Evolutionary conservation across 2,329 filamentous ascomycete species (phyloP), one percentile per base, ranked within the genome.

Genomic region (Ophiostoma perfectum): DNA sequence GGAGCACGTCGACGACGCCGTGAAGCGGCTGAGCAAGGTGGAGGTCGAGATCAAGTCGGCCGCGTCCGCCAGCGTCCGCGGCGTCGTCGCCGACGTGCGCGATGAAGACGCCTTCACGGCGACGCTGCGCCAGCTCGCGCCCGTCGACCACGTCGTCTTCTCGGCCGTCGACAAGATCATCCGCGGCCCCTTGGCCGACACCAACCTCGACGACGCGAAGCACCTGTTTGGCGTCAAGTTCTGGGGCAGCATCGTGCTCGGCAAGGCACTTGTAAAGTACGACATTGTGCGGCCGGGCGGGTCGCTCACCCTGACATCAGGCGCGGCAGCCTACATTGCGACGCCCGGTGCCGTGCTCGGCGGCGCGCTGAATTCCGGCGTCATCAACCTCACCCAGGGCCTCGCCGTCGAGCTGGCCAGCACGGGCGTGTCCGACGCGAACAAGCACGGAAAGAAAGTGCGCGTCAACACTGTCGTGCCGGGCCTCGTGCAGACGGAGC

Each of bases 101-200:
- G 74, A 79, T 66, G 78, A 79, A 70, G 72, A 70, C 5, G 70
- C 71, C 11, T 78, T 78, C 68, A 76, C 76, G 0, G 62, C 74
- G 52, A 70, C 76, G 2, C 73, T 80, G 11, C 67, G 72, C 16
- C 67, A 69, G 1, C 72, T 79, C 5, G 77, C 76, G 1, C 78
- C 77, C 7, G 71, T 79, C 8, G 77, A 79, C 71, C 78, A 80
- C 70, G 70, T 79, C 7, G 73, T 80, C 41, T 79, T 78, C 71
- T 78, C 77, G 3, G 72, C 75, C 41, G 77, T 79, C 8, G 78
- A 79, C 71, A 74, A 73, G 70, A 78, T 79, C 71, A 78, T 79
- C 69, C 77, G 78, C 14, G 78, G 77, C 1, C 69, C 74, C 0
- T 72, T 79, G 3, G 77, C 74, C 14, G 75, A 76, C 0, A 72